Percentiles rank a stretch among this genome's conserved stretches.
These are phyloP conservation scores for Quercus lobata DNA, from an alignment of 331 rosid species.

Conservation along the genomic window DNA sequence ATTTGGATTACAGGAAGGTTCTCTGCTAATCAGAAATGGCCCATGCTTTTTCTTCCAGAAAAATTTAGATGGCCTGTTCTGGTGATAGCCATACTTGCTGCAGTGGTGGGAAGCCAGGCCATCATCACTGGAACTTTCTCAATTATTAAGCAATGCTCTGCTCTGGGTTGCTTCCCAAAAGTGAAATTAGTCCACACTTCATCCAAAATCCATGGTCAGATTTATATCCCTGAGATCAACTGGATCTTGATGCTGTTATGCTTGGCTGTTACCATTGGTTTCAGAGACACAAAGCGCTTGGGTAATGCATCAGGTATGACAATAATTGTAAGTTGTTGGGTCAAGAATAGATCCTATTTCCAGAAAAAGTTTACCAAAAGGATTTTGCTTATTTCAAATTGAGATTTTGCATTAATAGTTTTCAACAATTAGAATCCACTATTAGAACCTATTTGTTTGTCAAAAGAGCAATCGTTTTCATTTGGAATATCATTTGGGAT, in stretches of 20 bases:
- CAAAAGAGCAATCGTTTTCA: not conserved
- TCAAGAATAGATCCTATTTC: not conserved
- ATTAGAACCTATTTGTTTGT: not conserved
- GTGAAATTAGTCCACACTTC: slow-evolving; percentile 93
- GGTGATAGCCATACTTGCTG: slow-evolving; percentile 85
- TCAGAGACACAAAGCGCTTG: slow-evolving; percentile 77
- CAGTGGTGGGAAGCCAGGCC: slow-evolving; percentile 98
- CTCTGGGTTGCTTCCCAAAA: slow-evolving; percentile 87
- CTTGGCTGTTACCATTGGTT: slow-evolving; percentile 83
- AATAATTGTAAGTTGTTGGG: slow-evolving; percentile 3
- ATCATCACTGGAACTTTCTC: slow-evolving; percentile 96
- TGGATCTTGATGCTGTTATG: slow-evolving; percentile 87
- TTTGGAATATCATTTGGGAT: not conserved
- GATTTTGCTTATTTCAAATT: not conserved
- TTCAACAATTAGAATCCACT: not conserved
- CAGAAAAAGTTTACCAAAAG: not conserved
- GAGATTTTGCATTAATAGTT: not conserved
- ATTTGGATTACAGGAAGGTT: slow-evolving; percentile 3
- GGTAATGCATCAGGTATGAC: slow-evolving; percentile 91
- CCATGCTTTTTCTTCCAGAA: slow-evolving; percentile 43
- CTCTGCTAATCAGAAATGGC: slow-evolving; percentile 26
- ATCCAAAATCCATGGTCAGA: slow-evolving; percentile 90
- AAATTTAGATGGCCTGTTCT: slow-evolving; percentile 87
- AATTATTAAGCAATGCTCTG: slow-evolving; percentile 86
- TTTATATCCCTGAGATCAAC: slow-evolving; percentile 93